phyloP scores from a whole-genome alignment of 345 rosid genomes.

The Carallia pectinifolia region DNA sequence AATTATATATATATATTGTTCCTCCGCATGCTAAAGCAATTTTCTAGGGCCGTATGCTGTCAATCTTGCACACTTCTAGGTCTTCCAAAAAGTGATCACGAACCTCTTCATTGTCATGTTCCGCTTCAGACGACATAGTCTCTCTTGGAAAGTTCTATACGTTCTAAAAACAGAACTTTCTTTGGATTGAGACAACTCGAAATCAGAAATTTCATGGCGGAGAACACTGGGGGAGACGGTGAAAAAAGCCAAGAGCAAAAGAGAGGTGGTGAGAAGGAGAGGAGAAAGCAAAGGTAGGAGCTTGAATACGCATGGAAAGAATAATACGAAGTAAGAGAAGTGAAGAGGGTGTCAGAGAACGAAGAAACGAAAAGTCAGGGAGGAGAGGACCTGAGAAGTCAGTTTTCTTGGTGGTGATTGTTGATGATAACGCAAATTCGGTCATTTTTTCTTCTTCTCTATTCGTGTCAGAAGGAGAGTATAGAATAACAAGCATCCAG shows the following conservation, averaged over 20 bases:
- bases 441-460: conserved; percentile 35
- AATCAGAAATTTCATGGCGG: conserved; percentile 15
- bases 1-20: neutral
- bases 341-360: conserved; percentile 55
- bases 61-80: conserved; percentile 62
- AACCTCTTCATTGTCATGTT: conserved; percentile 29
- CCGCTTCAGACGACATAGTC: conserved; percentile 41
- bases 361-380: conserved; percentile 46
- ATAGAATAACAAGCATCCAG: neutral
- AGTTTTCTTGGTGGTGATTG: conserved; percentile 32
- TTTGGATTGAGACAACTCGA: conserved; percentile 37
- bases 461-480: neutral
- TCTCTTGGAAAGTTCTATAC: conserved; percentile 40
- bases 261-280: conserved; percentile 72
- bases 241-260: conserved; percentile 59
- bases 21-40: neutral
- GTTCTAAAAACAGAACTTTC: conserved; percentile 36
- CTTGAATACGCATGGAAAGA: conserved; percentile 72
- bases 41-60: neutral
- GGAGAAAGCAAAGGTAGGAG: conserved; percentile 80
- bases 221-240: conserved; percentile 38
- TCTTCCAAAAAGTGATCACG: conserved; percentile 32
- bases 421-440: conserved; percentile 41
- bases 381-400: conserved; percentile 45
- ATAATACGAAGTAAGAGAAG: conserved; percentile 44